Percentiles rank a stretch among this genome's conserved stretches.
Conservation (phyloP, 305 asterid species). For the Fraxinus xanthoxyloides region DNA sequence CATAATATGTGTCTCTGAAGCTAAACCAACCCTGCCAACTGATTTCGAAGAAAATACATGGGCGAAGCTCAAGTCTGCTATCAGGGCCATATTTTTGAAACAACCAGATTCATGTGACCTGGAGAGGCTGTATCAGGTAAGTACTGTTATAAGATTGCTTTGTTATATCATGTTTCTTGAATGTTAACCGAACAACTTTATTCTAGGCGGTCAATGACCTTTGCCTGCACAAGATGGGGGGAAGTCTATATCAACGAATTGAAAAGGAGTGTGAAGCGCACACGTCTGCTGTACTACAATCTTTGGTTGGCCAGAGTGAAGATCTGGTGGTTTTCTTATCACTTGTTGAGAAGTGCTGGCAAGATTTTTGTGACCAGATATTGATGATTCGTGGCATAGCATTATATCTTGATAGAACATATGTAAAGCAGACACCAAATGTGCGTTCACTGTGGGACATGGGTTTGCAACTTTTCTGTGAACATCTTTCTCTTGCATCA, state of each 20-base stretch:
- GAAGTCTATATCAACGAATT: conserved; percentile 78
- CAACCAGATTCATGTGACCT: conserved; percentile 88
- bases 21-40: conserved; percentile 73
- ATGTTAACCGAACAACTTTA: conserved; percentile 8
- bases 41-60: conserved; percentile 94
- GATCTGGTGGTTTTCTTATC: conserved; percentile 87
- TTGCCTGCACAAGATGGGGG: conserved; percentile 94
- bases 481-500: conserved; percentile 82
- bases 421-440: conserved; percentile 57
- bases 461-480: conserved; percentile 96
- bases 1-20: conserved; percentile 37
- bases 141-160: neutral
- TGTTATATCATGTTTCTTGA: neutral
- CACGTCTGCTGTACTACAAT: conserved; percentile 61
- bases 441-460: conserved; percentile 96
- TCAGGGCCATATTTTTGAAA: conserved; percentile 85
- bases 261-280: conserved; percentile 84
- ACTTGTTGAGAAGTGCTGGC: conserved; percentile 82
- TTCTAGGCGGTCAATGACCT: conserved; percentile 62
- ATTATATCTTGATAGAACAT: conserved; percentile 42
- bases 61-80: conserved; percentile 89
- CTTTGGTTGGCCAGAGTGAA: conserved; percentile 88
- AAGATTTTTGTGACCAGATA: conserved; percentile 87
- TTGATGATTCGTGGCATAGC: conserved; percentile 48
- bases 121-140: conserved; percentile 89